Percentiles rank a stretch among this genome's conserved stretches.
These are phyloP conservation scores for Nakazawaea pomicola DNA, from an alignment of 805 yeast species.

Conservation along the genomic window DNA sequence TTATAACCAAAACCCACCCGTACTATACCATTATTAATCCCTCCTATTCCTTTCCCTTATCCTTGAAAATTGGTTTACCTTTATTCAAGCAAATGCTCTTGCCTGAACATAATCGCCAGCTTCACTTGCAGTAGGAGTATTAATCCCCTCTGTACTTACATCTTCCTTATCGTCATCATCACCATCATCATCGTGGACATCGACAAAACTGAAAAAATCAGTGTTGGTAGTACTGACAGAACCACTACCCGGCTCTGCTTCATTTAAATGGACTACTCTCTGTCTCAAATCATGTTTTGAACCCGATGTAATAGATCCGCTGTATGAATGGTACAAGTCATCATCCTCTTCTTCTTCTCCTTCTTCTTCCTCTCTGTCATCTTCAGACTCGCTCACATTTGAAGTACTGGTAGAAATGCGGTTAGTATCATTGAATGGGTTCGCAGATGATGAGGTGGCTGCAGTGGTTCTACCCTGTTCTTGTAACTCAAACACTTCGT, in stretches of 20 bases:
- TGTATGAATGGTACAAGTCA: constrained; percentile 7
- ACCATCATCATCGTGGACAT: background rate
- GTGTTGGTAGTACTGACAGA: too few relatives aligned
- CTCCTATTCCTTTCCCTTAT: too few relatives aligned
- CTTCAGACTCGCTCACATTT: background rate
- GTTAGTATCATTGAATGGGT: constrained; percentile 3
- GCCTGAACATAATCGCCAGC: constrained; percentile 7
- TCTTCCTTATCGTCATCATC: constrained; percentile 1
- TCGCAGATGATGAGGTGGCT: background rate
- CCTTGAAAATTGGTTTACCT: too few relatives aligned
- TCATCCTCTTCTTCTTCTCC: too few relatives aligned
- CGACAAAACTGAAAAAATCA: constrained; percentile 8
- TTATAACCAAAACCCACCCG: background rate
- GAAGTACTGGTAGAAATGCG: background rate
- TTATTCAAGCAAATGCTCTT: constrained; percentile 1
- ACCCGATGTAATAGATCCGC: too few relatives aligned
- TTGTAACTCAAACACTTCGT: background rate
- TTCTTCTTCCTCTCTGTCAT: too few relatives aligned
- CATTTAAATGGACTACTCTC: too few relatives aligned
- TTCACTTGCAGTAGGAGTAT: constrained; percentile 10
- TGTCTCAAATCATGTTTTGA: too few relatives aligned
- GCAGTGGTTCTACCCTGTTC: background rate
- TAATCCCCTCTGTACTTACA: background rate
- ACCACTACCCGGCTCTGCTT: too few relatives aligned
- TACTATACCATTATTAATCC: background rate